These are phyloP conservation scores for grape (Vitis vinifera) DNA, from an alignment of 164 flowering plant species.

Conservation along the genomic window ASM3070453v1 NC_081808.1:7116501-7117000, in stretches of 20 bases:
- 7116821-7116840: too few species aligned
- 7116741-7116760: not conserved
- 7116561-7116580: slow-evolving; percentile 14
- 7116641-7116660: slow-evolving; percentile 59
- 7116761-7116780: too few species aligned
- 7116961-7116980: too few species aligned
- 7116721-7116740: slow-evolving; percentile 87
- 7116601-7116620: slow-evolving; percentile 54
- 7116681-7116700: slow-evolving; percentile 68
- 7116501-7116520: slow-evolving; percentile 11
- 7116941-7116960: too few species aligned
- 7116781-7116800: too few species aligned
- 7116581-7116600: slow-evolving; percentile 28
- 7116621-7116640: slow-evolving; percentile 73
- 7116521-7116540: not conserved
- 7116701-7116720: slow-evolving; percentile 75
- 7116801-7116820: too few species aligned
- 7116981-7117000: too few species aligned
- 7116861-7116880: too few species aligned
- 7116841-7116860: too few species aligned
- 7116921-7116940: too few species aligned
- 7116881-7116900: too few species aligned
- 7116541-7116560: slow-evolving; percentile 12
- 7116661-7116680: slow-evolving; percentile 60
- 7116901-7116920: too few species aligned